These are phyloP conservation scores for Pythium vanterpoolii DNA, from an alignment of 352 stramenopile species.

Conservation along the genomic window DNA sequence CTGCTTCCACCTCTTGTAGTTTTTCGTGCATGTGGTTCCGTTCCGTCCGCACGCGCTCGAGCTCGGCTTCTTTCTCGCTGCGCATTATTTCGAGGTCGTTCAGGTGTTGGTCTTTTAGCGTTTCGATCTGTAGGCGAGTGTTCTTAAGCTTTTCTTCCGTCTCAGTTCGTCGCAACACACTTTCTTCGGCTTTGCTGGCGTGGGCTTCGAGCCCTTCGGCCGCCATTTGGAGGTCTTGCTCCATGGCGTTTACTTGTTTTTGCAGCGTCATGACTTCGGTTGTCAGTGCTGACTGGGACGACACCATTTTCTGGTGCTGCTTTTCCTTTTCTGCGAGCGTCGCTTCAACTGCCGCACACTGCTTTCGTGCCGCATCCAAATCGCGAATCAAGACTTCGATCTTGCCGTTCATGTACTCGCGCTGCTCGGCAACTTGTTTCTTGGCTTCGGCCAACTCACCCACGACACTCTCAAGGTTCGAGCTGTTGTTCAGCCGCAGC, in stretches of 20 bases:
- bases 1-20: constrained; percentile 26
- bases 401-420: constrained; percentile 65
- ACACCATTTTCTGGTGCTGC: constrained; percentile 61
- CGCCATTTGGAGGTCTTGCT: constrained; percentile 64
- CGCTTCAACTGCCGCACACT: constrained; percentile 35
- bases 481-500: constrained; percentile 33
- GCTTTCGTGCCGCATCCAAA: constrained; percentile 39
- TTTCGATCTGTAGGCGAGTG: constrained; percentile 44
- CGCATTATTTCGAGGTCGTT: constrained; percentile 62
- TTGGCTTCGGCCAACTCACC: constrained; percentile 24
- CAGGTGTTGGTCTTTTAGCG: constrained; percentile 52
- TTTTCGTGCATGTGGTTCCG: constrained; percentile 21
- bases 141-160: constrained; percentile 50
- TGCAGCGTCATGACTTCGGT: constrained; percentile 59
- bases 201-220: constrained; percentile 66
- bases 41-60: constrained; percentile 50
- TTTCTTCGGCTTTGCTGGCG: constrained; percentile 50
- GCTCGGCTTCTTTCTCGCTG: constrained; percentile 51
- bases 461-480: constrained; percentile 37
- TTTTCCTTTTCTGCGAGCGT: constrained; percentile 64
- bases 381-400: constrained; percentile 64
- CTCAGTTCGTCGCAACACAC: constrained; percentile 44
- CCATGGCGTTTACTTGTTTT: constrained; percentile 52
- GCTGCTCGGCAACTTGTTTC: constrained; percentile 47
- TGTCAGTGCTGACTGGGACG: constrained; percentile 58